A percentile compares a stretch with the other conserved stretches of the same genome.
These are phyloP conservation scores for Claviceps sp. DNA, from an alignment of 2,329 filamentous ascomycete species.

Conservation along the genomic window DNA sequence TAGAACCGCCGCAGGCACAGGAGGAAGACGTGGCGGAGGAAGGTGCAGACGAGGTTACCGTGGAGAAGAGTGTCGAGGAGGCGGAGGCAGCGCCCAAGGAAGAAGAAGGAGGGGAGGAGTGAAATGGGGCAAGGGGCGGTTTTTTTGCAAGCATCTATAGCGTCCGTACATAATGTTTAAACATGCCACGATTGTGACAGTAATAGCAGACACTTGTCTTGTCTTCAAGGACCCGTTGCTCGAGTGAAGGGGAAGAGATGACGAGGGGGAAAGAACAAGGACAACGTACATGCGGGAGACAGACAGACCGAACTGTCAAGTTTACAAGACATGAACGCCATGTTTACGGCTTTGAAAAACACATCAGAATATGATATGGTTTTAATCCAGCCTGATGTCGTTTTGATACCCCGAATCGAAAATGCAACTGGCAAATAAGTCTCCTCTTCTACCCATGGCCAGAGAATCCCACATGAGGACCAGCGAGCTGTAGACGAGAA, in stretches of 20 bases:
- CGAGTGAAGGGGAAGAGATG: background rate
- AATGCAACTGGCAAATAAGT: too few relatives aligned
- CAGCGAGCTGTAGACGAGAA: too few relatives aligned
- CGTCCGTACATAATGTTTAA: slow-evolving; percentile 25
- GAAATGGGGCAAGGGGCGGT: background rate
- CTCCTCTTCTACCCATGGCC: too few relatives aligned
- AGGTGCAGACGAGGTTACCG: slow-evolving; percentile 8
- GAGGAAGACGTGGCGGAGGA: background rate
- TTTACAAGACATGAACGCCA: too few relatives aligned
- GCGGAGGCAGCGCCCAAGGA: background rate
- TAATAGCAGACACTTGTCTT: background rate
- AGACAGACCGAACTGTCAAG: too few relatives aligned
- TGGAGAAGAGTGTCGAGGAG: background rate
- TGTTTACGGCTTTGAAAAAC: too few relatives aligned
- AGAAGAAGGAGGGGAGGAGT: background rate
- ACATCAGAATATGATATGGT: too few relatives aligned
- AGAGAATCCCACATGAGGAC: too few relatives aligned
- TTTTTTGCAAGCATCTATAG: slow-evolving; percentile 9
- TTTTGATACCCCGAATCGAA: too few relatives aligned
- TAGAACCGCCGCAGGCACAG: slow-evolving; percentile 1
- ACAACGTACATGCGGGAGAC: background rate
- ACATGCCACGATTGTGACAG: slow-evolving; percentile 1
- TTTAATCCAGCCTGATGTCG: too few relatives aligned
- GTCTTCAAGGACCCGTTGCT: background rate
- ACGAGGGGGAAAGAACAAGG: background rate